These are phyloP conservation scores for Cyphellophora europaea DNA, from an alignment of 2,329 filamentous ascomycete genomes.

Conservation along the genomic window DNA sequence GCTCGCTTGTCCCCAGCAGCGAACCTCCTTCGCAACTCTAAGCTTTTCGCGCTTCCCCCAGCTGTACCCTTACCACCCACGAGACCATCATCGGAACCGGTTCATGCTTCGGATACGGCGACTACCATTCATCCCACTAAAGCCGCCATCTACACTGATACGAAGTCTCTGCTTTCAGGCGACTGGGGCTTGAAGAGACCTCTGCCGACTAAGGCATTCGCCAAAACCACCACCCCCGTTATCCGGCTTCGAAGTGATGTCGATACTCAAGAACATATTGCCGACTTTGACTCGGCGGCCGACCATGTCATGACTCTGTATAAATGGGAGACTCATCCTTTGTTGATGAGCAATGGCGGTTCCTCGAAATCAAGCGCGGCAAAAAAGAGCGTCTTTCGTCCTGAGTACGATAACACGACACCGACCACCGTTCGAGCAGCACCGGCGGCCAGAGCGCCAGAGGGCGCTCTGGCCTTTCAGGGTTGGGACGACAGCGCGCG, in stretches of 20 bases:
- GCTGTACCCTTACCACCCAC: conserved; percentile 56
- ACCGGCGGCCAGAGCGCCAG: conserved; percentile 1
- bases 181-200: conserved; percentile 92
- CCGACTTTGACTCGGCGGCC: conserved; percentile 74
- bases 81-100: conserved; percentile 38
- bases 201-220: conserved; percentile 66
- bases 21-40: conserved; percentile 71
- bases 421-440: conserved; percentile 3
- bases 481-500: background rate
- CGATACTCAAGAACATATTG: conserved; percentile 80
- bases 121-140: conserved; percentile 73
- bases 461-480: background rate
- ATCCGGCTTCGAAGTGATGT: conserved; percentile 63
- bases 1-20: conserved; percentile 49
- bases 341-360: conserved; percentile 23
- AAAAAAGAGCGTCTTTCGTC: conserved; percentile 23
- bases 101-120: conserved; percentile 54
- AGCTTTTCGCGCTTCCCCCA: conserved; percentile 78
- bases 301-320: conserved; percentile 71
- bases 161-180: conserved; percentile 61
- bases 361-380: background rate
- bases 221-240: conserved; percentile 61
- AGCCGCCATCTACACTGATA: conserved; percentile 71
- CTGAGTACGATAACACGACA: conserved; percentile 15
- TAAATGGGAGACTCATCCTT: conserved; percentile 71